Base-by-base conservation (phyloP, 768 basidiomycete genomes). In the Boletus reticulatus region DNA sequence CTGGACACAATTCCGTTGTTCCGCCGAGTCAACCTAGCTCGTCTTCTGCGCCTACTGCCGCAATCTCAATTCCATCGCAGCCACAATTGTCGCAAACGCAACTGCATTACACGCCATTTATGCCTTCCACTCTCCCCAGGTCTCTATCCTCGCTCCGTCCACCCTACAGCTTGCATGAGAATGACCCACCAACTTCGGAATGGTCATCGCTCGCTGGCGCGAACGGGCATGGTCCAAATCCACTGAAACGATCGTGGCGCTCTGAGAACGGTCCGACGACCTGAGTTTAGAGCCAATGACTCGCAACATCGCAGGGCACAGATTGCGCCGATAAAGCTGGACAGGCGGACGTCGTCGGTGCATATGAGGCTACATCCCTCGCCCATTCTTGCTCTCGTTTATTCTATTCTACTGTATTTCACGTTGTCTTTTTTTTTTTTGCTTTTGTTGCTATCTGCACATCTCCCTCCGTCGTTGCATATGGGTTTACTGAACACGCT, bases 151-250 rank as follows among this genome's bases (percentile, higher is more conserved):
- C 60, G 4, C 4, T 42, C 6, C 59, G 41, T 37, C 43, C 38
- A 9, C 46, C 42, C 29, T 59, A 59, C 17, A 38, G 56, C 41
- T 46, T 69, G 22, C 67, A 68, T 4, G 57, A 54, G 1, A 61
- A 53, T 6, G 59, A 63, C 11, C 62, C 59, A 20, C 65, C 63
- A 6, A 24, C 53, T 6, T 65, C 67, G 3, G 62, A 58, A 13
- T 67, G 69, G 68, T 67, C 69, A 11, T 70, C 68, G 3, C 66
- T 72, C 3, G 55, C 62, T 39, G 67, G 67, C 42, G 61, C 66
- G 9, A 68, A 66, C 17, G 61, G 60, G 13, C 67, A 60, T 4
- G 50, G 50, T 14, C 39, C 45, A 0, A 66, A 64, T 38, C 63
- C 60, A 8, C 64, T 50, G 22, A 70, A 70, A 46, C 69, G 69